Percentiles rank a stretch among this genome's conserved stretches.
Conservation (phyloP, 73 alveolate genomes). For the Tetrahymena elliotti region DNA sequence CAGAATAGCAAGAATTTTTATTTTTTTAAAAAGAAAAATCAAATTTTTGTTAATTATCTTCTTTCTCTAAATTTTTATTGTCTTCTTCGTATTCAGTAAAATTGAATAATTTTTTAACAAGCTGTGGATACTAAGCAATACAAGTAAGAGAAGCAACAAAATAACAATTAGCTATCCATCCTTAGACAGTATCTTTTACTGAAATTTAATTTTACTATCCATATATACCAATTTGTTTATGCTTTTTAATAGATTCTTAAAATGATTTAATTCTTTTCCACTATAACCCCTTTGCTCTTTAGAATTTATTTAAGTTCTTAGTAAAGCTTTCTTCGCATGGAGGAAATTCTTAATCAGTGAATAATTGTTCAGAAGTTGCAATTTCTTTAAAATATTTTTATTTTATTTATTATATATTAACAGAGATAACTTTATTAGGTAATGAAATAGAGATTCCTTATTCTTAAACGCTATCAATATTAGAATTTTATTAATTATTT, state of each 20-base stretch:
- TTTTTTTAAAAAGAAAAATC: neutral
- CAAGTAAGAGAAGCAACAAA: neutral
- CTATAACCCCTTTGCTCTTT: neutral
- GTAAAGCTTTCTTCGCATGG: neutral
- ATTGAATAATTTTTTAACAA: neutral
- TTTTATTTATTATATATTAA: neutral
- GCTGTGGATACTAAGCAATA: neutral
- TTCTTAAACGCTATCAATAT: neutral
- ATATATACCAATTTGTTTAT: neutral
- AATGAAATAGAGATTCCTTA: neutral
- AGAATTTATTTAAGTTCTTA: neutral
- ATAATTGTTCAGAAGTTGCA: neutral
- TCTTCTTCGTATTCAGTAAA: neutral
- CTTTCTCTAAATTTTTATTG: neutral
- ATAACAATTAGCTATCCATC: neutral
- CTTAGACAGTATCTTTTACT: neutral
- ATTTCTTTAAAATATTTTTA: neutral
- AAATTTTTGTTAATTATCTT: neutral
- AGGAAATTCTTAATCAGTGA: neutral
- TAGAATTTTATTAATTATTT: too few relatives aligned
- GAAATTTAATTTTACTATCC: neutral
- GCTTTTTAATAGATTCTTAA: neutral
- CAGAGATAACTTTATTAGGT: neutral
- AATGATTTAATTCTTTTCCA: neutral
- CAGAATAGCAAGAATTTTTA: neutral